Percentiles rank a stretch among this genome's conserved stretches.
Conservation (phyloP, 441 rosid species). For the Metrosideros polymorpha region DNA sequence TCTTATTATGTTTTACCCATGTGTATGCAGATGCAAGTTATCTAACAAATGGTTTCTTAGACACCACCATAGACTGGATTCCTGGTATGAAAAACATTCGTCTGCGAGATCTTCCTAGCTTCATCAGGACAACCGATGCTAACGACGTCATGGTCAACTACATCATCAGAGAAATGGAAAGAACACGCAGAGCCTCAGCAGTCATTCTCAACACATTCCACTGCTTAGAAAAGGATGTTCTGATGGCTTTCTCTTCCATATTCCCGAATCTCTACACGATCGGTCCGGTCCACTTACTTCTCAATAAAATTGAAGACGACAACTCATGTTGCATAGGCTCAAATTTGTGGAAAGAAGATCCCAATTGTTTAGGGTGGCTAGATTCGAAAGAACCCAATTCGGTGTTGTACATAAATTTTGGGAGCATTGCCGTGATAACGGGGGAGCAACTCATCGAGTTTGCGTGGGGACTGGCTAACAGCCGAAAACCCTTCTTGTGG, state of each 20-base stretch:
- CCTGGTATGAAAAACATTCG: not conserved
- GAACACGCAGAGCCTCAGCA: not conserved
- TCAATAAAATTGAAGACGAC: not conserved
- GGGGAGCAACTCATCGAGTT: slow-evolving; percentile 14
- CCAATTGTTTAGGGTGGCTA: slow-evolving; percentile 22
- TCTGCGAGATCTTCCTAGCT: slow-evolving; percentile 1
- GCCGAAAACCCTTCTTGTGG: slow-evolving; percentile 14
- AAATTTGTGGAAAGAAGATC: slow-evolving; percentile 28
- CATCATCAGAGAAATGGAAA: not conserved
- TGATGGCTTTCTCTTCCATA: not conserved
- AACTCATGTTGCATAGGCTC: not conserved
- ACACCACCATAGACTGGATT: not conserved
- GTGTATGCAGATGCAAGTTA: not conserved
- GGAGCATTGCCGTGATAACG: slow-evolving; percentile 16
- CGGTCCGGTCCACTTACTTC: slow-evolving; percentile 8
- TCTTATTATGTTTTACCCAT: not conserved
- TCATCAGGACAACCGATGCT: slow-evolving; percentile 1
- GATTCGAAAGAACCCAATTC: slow-evolving; percentile 15
- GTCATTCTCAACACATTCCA: slow-evolving; percentile 2
- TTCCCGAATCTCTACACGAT: not conserved
- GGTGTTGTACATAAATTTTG: slow-evolving; percentile 24
- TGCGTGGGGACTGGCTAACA: slow-evolving; percentile 21
- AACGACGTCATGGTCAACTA: not conserved
- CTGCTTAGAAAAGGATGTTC: not conserved
- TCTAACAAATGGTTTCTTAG: not conserved